Evolutionary conservation across 2,329 filamentous ascomycete genomes (phyloP).

Genomic region (Pestalotiopsis sp.): DNA sequence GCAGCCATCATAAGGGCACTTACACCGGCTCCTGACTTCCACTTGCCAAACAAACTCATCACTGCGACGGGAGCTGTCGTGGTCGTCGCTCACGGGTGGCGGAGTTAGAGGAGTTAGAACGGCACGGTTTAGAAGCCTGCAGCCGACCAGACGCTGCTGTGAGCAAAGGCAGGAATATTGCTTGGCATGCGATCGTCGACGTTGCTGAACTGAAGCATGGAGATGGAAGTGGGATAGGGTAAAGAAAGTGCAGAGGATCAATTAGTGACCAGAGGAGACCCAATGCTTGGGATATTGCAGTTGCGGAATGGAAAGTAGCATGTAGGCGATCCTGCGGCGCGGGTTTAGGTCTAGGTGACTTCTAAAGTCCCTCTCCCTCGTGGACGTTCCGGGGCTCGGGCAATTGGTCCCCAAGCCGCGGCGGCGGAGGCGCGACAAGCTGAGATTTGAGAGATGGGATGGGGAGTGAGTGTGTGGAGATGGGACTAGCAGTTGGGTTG

Average conservation of each 20-base stretch:
- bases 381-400: background rate
- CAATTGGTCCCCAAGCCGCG: conserved; percentile 10
- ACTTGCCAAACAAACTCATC: conserved; percentile 57
- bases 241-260: background rate
- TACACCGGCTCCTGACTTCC: conserved; percentile 58
- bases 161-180: background rate
- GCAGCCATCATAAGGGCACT: conserved; percentile 31
- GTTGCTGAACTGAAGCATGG: background rate
- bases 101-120: conserved; percentile 22
- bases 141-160: conserved; percentile 7
- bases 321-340: conserved; percentile 5
- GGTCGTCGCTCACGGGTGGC: conserved; percentile 10
- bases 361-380: conserved; percentile 7
- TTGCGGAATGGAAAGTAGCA: background rate
- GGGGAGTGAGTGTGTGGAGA: background rate
- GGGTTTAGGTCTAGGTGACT: background rate
- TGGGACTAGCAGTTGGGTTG: background rate
- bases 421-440: conserved; percentile 1
- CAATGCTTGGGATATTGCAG: background rate
- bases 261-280: background rate
- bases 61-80: conserved; percentile 43
- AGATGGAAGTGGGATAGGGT: background rate
- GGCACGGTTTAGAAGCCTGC: conserved; percentile 6
- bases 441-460: background rate
- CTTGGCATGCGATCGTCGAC: background rate